Conservation (phyloP, 2,329 filamentous ascomycete genomes). For the Cladosporium phlei region DNA sequence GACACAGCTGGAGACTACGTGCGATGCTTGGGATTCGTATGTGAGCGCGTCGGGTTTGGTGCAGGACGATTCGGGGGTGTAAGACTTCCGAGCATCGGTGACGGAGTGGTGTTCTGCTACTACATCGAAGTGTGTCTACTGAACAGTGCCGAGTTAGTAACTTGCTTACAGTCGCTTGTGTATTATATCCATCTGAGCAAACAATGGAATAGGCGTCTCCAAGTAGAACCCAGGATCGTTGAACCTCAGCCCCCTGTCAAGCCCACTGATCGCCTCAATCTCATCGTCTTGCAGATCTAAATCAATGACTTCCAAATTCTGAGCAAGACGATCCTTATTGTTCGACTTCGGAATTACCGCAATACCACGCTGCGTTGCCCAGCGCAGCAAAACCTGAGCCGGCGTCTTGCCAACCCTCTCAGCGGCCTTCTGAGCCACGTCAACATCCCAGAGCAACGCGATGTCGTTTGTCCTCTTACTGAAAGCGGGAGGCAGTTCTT, state of each 20-base stretch:
- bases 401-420: slow-evolving; percentile 66
- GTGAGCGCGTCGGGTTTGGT: neutral
- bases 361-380: slow-evolving; percentile 77
- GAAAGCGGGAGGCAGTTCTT: slow-evolving; percentile 62
- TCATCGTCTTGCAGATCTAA: slow-evolving; percentile 64
- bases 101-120: too few relatives aligned
- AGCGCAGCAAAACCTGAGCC: slow-evolving; percentile 77
- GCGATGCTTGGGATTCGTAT: neutral
- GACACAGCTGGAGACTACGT: neutral
- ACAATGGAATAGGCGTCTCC: slow-evolving; percentile 2
- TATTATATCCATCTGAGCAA: too few relatives aligned
- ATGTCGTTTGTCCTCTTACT: slow-evolving; percentile 57
- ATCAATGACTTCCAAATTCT: slow-evolving; percentile 63
- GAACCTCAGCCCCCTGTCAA: slow-evolving; percentile 66
- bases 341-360: slow-evolving; percentile 79
- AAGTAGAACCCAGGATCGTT: slow-evolving; percentile 56
- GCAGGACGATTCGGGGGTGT: slow-evolving; percentile 6
- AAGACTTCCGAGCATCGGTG: too few relatives aligned
- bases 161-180: too few relatives aligned
- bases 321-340: slow-evolving; percentile 50
- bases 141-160: too few relatives aligned
- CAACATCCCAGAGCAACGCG: slow-evolving; percentile 66
- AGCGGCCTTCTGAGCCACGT: slow-evolving; percentile 61
- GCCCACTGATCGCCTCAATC: slow-evolving; percentile 59
- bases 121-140: too few relatives aligned